Evolutionary conservation across 1,284 basidiomycete species (phyloP).

Genomic region (Leucoagaricus sp.): DNA sequence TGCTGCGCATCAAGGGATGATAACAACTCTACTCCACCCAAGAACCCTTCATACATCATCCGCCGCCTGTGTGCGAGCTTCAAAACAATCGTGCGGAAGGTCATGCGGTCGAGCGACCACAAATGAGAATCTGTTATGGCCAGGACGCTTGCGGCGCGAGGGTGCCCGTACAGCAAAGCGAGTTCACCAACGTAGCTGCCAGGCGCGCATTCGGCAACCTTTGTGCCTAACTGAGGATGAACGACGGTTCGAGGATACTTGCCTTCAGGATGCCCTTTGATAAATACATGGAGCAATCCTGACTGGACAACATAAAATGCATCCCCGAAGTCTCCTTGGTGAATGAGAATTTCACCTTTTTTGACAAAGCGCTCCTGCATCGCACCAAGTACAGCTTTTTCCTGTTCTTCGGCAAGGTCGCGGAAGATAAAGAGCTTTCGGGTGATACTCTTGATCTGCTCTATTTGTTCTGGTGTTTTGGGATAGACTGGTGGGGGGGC

Average conservation of each 20-base stretch:
- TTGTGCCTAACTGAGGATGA: slow-evolving; percentile 75
- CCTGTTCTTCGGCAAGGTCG: slow-evolving; percentile 96
- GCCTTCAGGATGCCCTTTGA: slow-evolving; percentile 58
- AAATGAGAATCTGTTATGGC: slow-evolving; percentile 84
- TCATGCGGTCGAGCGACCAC: slow-evolving; percentile 96
- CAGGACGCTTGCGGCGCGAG: slow-evolving; percentile 92
- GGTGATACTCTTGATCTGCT: slow-evolving; percentile 87
- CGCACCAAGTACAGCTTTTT: slow-evolving; percentile 88
- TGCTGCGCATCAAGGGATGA: slow-evolving; percentile 86
- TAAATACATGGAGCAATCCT: slow-evolving; percentile 58
- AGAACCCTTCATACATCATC: slow-evolving; percentile 95
- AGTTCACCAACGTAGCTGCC: slow-evolving; percentile 95
- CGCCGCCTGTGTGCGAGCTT: slow-evolving; percentile 85
- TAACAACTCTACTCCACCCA: slow-evolving; percentile 89
- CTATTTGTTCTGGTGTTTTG: slow-evolving; percentile 85
- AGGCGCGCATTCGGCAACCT: slow-evolving; percentile 84
- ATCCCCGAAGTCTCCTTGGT: slow-evolving; percentile 96
- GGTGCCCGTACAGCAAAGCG: slow-evolving; percentile 97
- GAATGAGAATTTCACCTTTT: slow-evolving; percentile 85
- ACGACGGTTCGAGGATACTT: slow-evolving; percentile 65
- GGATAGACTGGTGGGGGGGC: slow-evolving; percentile 75
- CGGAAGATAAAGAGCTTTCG: slow-evolving; percentile 93
- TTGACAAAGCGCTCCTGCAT: slow-evolving; percentile 89
- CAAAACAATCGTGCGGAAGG: slow-evolving; percentile 97
- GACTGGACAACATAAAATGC: slow-evolving; percentile 98